These are phyloP conservation scores for Arabidopsis arenosa DNA, from an alignment of 345 rosid genomes.

Conservation along the genomic window DNA sequence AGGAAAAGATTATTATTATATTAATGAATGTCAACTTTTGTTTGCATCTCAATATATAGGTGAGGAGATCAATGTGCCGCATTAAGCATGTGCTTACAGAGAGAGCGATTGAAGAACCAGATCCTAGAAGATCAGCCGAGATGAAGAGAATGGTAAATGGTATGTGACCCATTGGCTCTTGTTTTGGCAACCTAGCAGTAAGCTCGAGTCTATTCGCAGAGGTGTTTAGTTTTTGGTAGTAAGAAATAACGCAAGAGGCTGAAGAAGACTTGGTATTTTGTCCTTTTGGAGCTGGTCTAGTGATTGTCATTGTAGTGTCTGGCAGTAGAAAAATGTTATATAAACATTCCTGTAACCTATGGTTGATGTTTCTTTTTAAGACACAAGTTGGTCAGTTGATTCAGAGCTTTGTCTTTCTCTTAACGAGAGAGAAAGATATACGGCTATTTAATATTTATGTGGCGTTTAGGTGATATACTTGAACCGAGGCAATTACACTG, in stretches of 20 bases:
- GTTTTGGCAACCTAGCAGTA: constrained; percentile 11
- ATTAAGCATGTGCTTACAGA: constrained; percentile 90
- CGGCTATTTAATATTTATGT: neutral
- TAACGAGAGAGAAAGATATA: neutral
- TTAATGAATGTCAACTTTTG: neutral
- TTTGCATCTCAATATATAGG: constrained; percentile 48
- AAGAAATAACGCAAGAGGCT: constrained; percentile 6
- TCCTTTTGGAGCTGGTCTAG: constrained; percentile 3
- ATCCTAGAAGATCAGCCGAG: constrained; percentile 83
- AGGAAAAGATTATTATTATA: neutral
- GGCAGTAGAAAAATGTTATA: constrained; percentile 14
- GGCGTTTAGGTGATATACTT: too few relatives aligned
- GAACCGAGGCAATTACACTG: neutral
- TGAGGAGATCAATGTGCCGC: constrained; percentile 85
- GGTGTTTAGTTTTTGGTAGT: neutral
- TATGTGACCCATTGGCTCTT: too few relatives aligned
- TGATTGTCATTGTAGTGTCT: constrained; percentile 1
- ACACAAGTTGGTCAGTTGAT: constrained; percentile 8
- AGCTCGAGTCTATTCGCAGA: neutral
- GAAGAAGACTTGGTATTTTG: constrained; percentile 3
- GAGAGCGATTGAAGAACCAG: constrained; percentile 86
- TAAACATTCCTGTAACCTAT: constrained; percentile 8
- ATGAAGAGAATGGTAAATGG: constrained; percentile 87
- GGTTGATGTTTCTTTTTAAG: constrained; percentile 19
- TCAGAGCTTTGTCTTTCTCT: neutral